Conservation (phyloP, 352 stramenopile species). For the Phytopythium vexans region DNA sequence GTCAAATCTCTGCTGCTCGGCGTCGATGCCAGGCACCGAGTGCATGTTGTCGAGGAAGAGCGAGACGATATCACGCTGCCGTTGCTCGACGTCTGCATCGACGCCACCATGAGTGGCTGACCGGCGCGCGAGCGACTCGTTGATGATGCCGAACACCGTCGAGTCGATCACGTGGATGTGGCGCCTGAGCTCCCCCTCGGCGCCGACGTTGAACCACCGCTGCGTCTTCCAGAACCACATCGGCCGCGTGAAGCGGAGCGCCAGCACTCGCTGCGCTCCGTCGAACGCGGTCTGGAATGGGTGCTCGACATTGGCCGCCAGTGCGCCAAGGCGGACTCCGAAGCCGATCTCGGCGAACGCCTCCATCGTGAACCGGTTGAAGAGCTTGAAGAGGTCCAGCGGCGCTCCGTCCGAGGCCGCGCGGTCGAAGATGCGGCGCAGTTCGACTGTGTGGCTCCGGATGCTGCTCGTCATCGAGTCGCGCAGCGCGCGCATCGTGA, state of each 20-base stretch:
- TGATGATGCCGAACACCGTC: conserved; percentile 35
- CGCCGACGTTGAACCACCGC: conserved; percentile 26
- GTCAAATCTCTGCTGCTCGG: conserved; percentile 12
- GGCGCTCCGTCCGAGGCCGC: conserved; percentile 2
- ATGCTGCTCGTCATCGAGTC: conserved; percentile 33
- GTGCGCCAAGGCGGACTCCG: conserved; percentile 37
- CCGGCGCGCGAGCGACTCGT: conserved; percentile 20
- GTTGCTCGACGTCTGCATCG: background rate
- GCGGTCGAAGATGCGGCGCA: conserved; percentile 22
- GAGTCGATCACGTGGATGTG: conserved; percentile 34
- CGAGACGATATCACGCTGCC: conserved; percentile 15
- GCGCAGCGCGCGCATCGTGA: conserved; percentile 41
- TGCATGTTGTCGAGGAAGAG: conserved; percentile 29
- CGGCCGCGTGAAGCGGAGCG: conserved; percentile 32
- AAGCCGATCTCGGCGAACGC: conserved; percentile 73
- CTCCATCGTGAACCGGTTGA: conserved; percentile 63
- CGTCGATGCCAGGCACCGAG: conserved; percentile 28
- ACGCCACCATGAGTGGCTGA: background rate
- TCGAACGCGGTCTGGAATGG: conserved; percentile 60
- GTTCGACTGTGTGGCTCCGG: conserved; percentile 17
- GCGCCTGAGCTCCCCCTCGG: conserved; percentile 24
- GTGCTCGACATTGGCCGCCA: conserved; percentile 30
- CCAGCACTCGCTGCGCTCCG: conserved; percentile 23
- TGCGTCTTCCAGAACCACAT: conserved; percentile 44
- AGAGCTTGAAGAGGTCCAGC: conserved; percentile 34